phyloP scores from a whole-genome alignment of 495 filamentous ascomycete species.

The Penicillium ucsense region DNA sequence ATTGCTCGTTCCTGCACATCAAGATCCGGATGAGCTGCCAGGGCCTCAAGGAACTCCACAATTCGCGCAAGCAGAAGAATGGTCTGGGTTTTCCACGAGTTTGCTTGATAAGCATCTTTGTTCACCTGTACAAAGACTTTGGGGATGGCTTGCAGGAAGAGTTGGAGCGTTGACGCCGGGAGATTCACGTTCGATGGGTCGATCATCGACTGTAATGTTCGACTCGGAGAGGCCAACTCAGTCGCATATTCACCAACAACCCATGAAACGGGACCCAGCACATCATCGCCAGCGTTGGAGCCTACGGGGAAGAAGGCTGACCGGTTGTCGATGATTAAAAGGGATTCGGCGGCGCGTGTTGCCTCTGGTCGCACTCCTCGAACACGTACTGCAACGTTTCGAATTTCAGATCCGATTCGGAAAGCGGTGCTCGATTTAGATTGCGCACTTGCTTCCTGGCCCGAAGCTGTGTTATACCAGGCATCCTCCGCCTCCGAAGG shows the following conservation, averaged over 20 bases:
- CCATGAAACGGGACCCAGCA: slow-evolving; percentile 69
- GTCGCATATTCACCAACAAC: slow-evolving; percentile 78
- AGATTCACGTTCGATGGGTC: slow-evolving; percentile 52
- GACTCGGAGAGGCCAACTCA: slow-evolving; percentile 52
- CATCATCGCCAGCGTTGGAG: slow-evolving; percentile 42
- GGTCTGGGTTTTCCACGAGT: slow-evolving; percentile 57
- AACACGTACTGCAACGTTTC: slow-evolving; percentile 87
- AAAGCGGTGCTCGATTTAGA: slow-evolving; percentile 40
- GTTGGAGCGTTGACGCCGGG: slow-evolving; percentile 52
- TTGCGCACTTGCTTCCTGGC: slow-evolving; percentile 10
- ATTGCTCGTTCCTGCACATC: slow-evolving; percentile 96
- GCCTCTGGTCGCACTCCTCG: slow-evolving; percentile 66
- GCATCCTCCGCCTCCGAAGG: slow-evolving; percentile 13
- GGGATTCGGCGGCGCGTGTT: slow-evolving; percentile 68
- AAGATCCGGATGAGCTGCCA: slow-evolving; percentile 70
- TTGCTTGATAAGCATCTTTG: slow-evolving; percentile 47
- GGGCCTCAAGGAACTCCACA: slow-evolving; percentile 66
- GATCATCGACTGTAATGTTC: slow-evolving; percentile 61
- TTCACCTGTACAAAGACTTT: slow-evolving; percentile 70
- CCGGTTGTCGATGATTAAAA: slow-evolving; percentile 47
- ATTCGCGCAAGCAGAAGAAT: slow-evolving; percentile 69
- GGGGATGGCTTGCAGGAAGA: slow-evolving; percentile 76
- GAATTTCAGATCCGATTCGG: slow-evolving; percentile 72
- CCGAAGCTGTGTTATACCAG: slow-evolving; percentile 9
- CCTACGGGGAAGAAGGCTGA: slow-evolving; percentile 36